Conservation (phyloP, 176 grass and related monocot genomes). For the Miscanthus lutarioriparius region DNA sequence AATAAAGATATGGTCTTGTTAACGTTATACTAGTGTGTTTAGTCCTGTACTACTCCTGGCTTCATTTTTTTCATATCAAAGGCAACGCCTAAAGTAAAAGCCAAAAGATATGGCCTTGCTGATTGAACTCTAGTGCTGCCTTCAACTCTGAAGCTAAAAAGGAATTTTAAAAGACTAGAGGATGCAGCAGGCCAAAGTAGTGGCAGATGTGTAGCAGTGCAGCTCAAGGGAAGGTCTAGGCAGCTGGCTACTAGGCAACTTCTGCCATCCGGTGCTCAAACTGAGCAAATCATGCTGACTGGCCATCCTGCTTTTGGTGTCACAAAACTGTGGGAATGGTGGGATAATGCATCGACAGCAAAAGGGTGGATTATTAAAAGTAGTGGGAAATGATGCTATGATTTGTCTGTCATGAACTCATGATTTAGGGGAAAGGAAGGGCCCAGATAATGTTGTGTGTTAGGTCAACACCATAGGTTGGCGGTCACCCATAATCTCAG, state of each 20-base stretch:
- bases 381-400: neutral
- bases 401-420: neutral
- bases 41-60: neutral
- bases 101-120: constrained; percentile 4
- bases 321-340: constrained; percentile 1
- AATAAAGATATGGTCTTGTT: constrained; percentile 27
- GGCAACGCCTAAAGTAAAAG: neutral
- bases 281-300: neutral
- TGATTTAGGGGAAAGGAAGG: neutral
- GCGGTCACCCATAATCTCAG: constrained; percentile 16
- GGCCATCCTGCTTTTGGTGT: neutral
- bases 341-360: neutral
- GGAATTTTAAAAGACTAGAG: constrained; percentile 24
- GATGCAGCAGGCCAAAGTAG: neutral
- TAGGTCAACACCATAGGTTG: constrained; percentile 32
- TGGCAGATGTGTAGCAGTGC: neutral
- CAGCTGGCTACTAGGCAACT: neutral
- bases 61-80: constrained; percentile 18
- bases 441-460: neutral
- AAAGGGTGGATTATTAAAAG: neutral
- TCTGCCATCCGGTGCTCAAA: neutral
- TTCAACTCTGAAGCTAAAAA: neutral
- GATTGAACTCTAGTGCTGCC: neutral
- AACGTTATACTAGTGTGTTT: neutral
- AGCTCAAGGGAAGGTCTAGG: neutral